A percentile compares a stretch with the other conserved stretches of the same genome.
These are phyloP conservation scores for Acer campestre DNA, from an alignment of 345 rosid genomes.

Conservation along the genomic window DNA sequence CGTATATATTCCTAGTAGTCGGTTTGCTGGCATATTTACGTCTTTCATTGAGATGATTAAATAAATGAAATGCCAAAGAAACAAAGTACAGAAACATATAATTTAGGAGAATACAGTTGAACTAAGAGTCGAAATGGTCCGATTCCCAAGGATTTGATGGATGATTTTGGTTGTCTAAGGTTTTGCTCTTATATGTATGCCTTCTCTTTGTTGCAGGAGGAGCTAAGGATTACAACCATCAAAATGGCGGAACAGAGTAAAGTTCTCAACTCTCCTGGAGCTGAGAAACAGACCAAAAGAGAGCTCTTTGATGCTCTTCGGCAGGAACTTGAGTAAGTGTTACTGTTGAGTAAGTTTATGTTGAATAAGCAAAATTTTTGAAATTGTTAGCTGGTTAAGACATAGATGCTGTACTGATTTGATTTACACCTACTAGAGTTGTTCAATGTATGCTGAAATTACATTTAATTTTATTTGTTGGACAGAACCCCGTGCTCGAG, in stretches of 20 bases:
- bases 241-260: constrained; percentile 89
- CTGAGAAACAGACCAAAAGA: constrained; percentile 90
- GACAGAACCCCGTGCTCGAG: constrained; percentile 86
- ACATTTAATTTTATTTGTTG: constrained; percentile 14
- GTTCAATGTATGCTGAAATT: background rate
- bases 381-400: no score
- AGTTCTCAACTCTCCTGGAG: constrained; percentile 86
- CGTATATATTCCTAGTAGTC: no score
- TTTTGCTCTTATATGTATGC: background rate
- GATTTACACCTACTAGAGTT: background rate
- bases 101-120: background rate
- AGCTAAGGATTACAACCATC: constrained; percentile 75
- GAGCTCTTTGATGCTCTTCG: constrained; percentile 90
- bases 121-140: background rate
- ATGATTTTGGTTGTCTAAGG: background rate
- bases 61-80: background rate
- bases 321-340: constrained; percentile 76
- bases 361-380: background rate
- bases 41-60: background rate
- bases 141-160: background rate
- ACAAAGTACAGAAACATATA: background rate
- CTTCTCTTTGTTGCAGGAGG: constrained; percentile 61
- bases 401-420: background rate
- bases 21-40: background rate
- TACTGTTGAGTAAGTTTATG: background rate